Conservation (phyloP, 73 alveolate genomes). For the Tetrahymena borealis region DNA sequence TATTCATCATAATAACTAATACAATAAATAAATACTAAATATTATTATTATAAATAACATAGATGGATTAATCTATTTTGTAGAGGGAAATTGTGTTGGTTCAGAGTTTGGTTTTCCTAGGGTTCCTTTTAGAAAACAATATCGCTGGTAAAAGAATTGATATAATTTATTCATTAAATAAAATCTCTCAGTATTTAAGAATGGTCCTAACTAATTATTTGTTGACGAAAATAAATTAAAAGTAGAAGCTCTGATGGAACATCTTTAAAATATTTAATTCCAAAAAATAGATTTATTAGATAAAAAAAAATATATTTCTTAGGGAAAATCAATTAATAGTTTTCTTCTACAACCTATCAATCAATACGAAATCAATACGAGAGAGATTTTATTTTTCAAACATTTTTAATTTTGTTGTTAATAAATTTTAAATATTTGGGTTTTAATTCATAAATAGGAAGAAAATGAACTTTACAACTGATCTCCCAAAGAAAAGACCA, state of each 20-base stretch:
- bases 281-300: too few species aligned
- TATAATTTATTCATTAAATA: not conserved
- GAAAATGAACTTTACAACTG: conserved; percentile 70
- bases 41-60: not conserved
- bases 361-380: too few species aligned
- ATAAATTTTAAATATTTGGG: not conserved
- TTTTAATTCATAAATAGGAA: not conserved
- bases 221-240: too few species aligned
- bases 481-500: conserved; percentile 59
- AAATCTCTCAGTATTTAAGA: not conserved
- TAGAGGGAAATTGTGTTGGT: conserved; percentile 54
- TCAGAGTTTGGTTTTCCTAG: conserved; percentile 68
- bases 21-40: not conserved
- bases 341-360: too few species aligned
- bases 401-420: too few species aligned
- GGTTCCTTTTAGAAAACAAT: conserved; percentile 40
- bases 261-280: too few species aligned
- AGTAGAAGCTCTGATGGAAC: too few species aligned
- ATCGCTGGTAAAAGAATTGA: conserved; percentile 31
- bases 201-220: too few species aligned
- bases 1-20: not conserved
- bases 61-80: conserved; percentile 56
- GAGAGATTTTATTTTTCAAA: too few species aligned
- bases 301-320: too few species aligned
- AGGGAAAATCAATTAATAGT: too few species aligned